phyloP scores from a whole-genome alignment of 495 filamentous ascomycete genomes.

The Terfezia claveryi region DNA sequence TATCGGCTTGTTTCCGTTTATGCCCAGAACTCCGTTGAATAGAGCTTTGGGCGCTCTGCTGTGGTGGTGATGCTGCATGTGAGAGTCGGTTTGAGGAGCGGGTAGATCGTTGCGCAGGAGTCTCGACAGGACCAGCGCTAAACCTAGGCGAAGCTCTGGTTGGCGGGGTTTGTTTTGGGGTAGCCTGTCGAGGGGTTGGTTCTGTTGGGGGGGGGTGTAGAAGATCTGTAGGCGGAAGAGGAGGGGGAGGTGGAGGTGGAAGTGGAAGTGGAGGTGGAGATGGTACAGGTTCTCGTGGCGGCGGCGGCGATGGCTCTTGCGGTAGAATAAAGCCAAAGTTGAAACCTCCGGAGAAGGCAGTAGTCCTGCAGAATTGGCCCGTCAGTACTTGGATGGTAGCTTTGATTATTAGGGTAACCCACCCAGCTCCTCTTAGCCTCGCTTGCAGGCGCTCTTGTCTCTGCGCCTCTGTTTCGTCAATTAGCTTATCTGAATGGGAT shows the following conservation, averaged over 20 bases:
- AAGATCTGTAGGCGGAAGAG: background rate
- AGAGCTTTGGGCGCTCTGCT: background rate
- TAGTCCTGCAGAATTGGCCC: no score
- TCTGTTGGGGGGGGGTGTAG: no score
- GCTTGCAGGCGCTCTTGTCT: no score
- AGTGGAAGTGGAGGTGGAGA: background rate
- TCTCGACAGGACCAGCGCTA: background rate
- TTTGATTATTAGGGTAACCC: no score
- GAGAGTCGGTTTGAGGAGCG: background rate
- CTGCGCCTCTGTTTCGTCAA: no score
- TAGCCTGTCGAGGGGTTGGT: background rate
- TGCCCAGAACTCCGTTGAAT: background rate
- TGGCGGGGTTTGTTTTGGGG: background rate
- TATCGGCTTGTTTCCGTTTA: background rate
- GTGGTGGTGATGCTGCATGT: background rate
- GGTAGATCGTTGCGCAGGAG: background rate
- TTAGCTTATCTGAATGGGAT: no score
- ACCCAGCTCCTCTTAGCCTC: no score
- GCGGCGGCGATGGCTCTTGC: no score
- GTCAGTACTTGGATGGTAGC: no score
- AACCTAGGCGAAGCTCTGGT: background rate
- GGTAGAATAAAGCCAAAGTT: no score
- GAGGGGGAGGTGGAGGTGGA: background rate
- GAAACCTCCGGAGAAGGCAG: no score
- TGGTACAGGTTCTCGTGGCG: background rate